Evolutionary conservation across 2,329 filamentous ascomycete genomes (phyloP).

Genomic region (Calonectria crousiana): DNA sequence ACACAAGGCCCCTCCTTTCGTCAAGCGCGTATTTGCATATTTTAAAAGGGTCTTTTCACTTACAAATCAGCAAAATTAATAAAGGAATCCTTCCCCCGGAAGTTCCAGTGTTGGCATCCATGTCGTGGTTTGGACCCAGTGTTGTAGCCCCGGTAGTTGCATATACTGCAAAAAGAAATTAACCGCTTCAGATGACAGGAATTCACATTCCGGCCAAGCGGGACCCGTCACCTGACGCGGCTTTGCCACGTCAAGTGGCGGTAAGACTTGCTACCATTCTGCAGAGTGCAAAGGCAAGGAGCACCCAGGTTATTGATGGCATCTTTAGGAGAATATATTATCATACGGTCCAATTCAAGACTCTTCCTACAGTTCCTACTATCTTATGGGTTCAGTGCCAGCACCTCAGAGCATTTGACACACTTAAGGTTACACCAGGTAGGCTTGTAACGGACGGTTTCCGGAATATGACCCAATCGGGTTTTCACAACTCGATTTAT

Average conservation of each 20-base stretch:
- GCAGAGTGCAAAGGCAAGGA: neutral
- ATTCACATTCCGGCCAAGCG: slow-evolving; percentile 5
- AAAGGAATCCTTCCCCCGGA: neutral
- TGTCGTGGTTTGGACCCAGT: neutral
- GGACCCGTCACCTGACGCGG: neutral
- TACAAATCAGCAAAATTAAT: neutral
- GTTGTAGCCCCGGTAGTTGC: neutral
- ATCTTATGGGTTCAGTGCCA: too few species aligned
- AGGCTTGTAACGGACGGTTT: neutral
- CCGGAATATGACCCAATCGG: neutral
- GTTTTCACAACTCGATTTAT: too few species aligned
- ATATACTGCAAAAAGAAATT: neutral
- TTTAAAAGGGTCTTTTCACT: too few species aligned
- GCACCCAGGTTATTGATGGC: neutral
- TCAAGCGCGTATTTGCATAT: neutral
- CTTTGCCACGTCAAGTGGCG: neutral
- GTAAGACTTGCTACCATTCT: neutral
- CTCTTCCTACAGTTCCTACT: neutral
- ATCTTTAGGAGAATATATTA: neutral
- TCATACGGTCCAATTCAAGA: neutral
- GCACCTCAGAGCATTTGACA: neutral
- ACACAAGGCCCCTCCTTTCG: neutral
- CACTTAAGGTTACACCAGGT: neutral
- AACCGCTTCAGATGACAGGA: neutral
- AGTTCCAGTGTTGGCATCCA: too few species aligned